These are phyloP conservation scores for Pseudoneurospora amorphoporcata DNA, from an alignment of 495 filamentous ascomycete genomes.

Conservation along the genomic window DNA sequence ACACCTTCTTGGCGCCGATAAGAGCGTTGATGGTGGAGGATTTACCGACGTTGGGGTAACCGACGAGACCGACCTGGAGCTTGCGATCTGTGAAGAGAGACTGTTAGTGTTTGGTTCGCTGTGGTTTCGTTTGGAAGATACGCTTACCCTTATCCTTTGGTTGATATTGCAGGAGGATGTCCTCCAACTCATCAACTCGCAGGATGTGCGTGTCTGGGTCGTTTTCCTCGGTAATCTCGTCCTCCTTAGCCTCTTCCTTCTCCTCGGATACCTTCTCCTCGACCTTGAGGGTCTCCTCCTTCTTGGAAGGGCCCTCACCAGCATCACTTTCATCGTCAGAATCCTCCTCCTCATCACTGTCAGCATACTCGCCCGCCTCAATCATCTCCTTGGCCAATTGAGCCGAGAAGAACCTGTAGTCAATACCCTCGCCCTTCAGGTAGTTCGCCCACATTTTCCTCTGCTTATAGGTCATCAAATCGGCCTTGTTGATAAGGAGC, in stretches of 20 bases:
- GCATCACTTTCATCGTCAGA: conserved; percentile 14
- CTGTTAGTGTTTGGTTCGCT: neutral
- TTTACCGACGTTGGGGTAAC: conserved; percentile 98
- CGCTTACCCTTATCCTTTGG: conserved; percentile 44
- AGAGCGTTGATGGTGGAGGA: conserved; percentile 98
- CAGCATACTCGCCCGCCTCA: conserved; percentile 48
- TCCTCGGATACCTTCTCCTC: conserved; percentile 38
- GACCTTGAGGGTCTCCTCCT: conserved; percentile 13
- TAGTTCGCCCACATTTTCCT: conserved; percentile 79
- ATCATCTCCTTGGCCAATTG: conserved; percentile 80
- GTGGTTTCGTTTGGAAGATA: neutral
- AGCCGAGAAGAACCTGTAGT: conserved; percentile 93
- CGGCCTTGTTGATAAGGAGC: conserved; percentile 94
- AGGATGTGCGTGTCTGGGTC: conserved; percentile 69
- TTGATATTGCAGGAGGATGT: conserved; percentile 69
- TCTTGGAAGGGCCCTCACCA: conserved; percentile 16
- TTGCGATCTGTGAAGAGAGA: conserved; percentile 42
- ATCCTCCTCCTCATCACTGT: conserved; percentile 32
- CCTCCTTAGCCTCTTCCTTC: conserved; percentile 23
- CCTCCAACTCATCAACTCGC: conserved; percentile 84
- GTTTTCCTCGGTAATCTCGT: conserved; percentile 21
- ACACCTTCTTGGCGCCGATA: conserved; percentile 96
- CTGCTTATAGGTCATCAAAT: conserved; percentile 93
- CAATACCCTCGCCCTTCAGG: conserved; percentile 70
- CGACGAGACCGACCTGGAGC: conserved; percentile 85